phyloP scores from a whole-genome alignment of 164 flowering plant species.

The Umbilicus rupestris region DNA sequence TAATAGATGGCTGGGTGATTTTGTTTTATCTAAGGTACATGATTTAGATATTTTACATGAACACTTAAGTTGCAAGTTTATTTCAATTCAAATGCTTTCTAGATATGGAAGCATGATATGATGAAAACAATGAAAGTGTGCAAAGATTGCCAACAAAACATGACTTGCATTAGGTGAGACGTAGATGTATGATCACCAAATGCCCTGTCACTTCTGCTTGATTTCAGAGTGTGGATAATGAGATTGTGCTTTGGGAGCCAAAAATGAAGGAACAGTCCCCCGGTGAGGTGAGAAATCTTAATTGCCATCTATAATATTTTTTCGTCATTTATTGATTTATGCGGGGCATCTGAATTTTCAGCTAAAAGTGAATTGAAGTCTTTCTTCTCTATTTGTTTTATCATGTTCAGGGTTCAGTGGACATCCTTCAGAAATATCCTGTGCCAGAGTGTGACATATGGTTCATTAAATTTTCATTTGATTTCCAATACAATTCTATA shows the following conservation, averaged over 20 bases:
- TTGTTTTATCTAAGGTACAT: conserved; percentile 84
- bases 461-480: conserved; percentile 98
- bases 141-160: neutral
- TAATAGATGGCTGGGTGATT: conserved; percentile 97
- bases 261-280: conserved; percentile 82
- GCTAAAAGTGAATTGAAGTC: neutral
- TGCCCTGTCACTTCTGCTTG: neutral
- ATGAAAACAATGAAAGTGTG: neutral
- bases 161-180: neutral
- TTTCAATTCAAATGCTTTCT: neutral
- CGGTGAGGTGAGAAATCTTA: conserved; percentile 57
- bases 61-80: neutral
- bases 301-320: neutral
- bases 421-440: conserved; percentile 92
- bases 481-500: conserved; percentile 70
- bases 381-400: neutral
- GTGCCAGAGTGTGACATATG: conserved; percentile 98
- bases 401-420: conserved; percentile 54
- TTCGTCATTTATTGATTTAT: neutral
- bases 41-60: neutral
- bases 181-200: neutral
- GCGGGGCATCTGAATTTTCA: neutral
- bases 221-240: conserved; percentile 91
- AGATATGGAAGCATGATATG: neutral
- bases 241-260: conserved; percentile 93